phyloP scores from a whole-genome alignment of 306 rosid species.

The Ormosia semicastrata region DNA sequence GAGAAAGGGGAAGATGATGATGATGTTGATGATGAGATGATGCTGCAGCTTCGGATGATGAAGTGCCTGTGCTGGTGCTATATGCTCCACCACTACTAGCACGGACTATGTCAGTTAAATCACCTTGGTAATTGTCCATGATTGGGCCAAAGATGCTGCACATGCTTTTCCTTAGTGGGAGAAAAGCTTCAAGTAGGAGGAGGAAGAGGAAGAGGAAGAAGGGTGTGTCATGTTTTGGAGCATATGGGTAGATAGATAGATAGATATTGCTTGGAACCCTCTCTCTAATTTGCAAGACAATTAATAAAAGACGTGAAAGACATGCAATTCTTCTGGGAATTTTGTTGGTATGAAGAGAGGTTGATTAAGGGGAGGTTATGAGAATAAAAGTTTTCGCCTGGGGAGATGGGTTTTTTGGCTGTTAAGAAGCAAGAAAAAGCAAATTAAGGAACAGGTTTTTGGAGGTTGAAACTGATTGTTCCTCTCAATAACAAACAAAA shows the following conservation, averaged over 20 bases:
- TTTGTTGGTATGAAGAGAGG: not conserved
- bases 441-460: constrained; percentile 35
- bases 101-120: constrained; percentile 77
- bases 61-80: constrained; percentile 14
- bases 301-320: constrained; percentile 3
- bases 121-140: constrained; percentile 87
- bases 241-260: no score
- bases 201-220: not conserved
- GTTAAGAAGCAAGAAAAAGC: constrained; percentile 39
- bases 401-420: constrained; percentile 33
- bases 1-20: constrained; percentile 2
- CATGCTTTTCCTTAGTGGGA: constrained; percentile 34
- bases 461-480: constrained; percentile 38
- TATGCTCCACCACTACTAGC: constrained; percentile 32
- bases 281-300: not conserved
- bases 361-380: not conserved
- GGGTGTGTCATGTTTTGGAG: constrained; percentile 15
- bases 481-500: constrained; percentile 39
- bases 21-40: constrained; percentile 13
- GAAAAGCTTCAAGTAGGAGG: not conserved
- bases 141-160: constrained; percentile 44
- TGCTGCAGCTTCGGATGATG: constrained; percentile 20
- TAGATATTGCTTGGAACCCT: not conserved
- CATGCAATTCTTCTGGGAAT: constrained; percentile 2
- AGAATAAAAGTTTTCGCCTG: not conserved